Evolutionary conservation across 2,329 filamentous ascomycete species (phyloP).

Genomic region (Xylaria sp.): DNA sequence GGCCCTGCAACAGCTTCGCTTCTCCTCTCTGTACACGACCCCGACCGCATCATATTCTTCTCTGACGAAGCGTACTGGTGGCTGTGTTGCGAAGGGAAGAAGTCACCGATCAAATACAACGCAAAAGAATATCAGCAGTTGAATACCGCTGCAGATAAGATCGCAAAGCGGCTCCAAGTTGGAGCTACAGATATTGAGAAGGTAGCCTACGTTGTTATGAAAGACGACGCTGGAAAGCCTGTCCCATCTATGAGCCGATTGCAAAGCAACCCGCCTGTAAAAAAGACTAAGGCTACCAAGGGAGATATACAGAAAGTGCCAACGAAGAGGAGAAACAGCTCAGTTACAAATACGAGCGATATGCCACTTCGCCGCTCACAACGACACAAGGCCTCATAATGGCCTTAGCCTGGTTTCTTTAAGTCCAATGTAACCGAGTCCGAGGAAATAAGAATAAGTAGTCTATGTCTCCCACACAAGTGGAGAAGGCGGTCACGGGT

Average conservation of each 20-base stretch:
- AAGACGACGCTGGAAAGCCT: slow-evolving; percentile 43
- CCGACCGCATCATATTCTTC: slow-evolving; percentile 75
- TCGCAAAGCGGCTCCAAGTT: slow-evolving; percentile 63
- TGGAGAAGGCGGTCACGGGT: not conserved
- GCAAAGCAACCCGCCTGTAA: slow-evolving; percentile 19
- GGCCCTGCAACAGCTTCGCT: slow-evolving; percentile 84
- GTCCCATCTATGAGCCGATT: slow-evolving; percentile 9
- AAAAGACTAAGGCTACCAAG: slow-evolving; percentile 32
- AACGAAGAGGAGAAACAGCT: slow-evolving; percentile 29
- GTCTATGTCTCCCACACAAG: not conserved
- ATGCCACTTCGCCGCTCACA: slow-evolving; percentile 31
- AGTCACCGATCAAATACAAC: slow-evolving; percentile 73
- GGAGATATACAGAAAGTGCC: slow-evolving; percentile 7
- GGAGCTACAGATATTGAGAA: slow-evolving; percentile 73
- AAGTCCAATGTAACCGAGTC: not conserved
- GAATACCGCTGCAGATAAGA: slow-evolving; percentile 53
- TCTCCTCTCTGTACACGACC: slow-evolving; percentile 72
- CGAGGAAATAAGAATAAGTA: not conserved
- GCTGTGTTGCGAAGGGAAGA: slow-evolving; percentile 67
- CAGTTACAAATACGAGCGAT: slow-evolving; percentile 13
- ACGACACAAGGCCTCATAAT: slow-evolving; percentile 31
- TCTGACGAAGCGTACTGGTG: slow-evolving; percentile 83
- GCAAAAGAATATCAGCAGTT: slow-evolving; percentile 74
- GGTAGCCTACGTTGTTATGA: slow-evolving; percentile 76
- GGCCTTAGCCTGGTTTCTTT: not conserved